Base-by-base conservation (phyloP, 306 rosid genomes). In the Vigna mungo region DNA sequence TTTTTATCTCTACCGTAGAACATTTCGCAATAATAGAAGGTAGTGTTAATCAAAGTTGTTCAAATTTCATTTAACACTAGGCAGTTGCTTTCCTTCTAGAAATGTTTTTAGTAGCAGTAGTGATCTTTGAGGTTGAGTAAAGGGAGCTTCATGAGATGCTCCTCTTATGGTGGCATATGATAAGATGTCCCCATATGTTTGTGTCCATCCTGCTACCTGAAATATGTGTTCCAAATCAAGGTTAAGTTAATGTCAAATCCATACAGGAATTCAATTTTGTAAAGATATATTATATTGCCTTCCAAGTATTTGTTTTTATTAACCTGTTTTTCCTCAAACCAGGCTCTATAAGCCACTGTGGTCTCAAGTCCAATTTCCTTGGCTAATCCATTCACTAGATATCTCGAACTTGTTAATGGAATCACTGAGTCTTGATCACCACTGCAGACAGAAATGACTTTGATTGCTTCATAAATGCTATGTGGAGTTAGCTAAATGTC, bases 291-390 rank as follows among this genome's bases (percentile, higher is more conserved):
- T 68, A 21, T 25, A 25, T 25, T 25, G 44, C 61, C 43, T 17
- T 51, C 16, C 7, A 68, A 11, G 53, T 20, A 41, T 37, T 77
- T 51, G 74, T 3, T 30, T 30, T 30, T 66, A 12, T 17, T 71
- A 59, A 83, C 92, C 89, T 86, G 89, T 46, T n/a, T 84, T 60
- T 54, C 81, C 30, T 18, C 80, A 72, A 88, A 84, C 92, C 92
- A 88, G n/a, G 77, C 75, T 68, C 83, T 75, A 18, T 86, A 86
- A 30, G 87, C 58, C 66, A 78, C 83, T 7, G 79, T 83, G 44
- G 84, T 78, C 9, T 71, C 78, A 5, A 86, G 61, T 80, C 74
- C 53, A 37, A 82, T 39, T 21, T 78, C 65, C 73, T 53, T 71
- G 76, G 84, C 88, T 23, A 84, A 61, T 61, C 10, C 27, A 30